phyloP scores from a whole-genome alignment of 164 flowering plant species.

The Sedum album region DNA sequence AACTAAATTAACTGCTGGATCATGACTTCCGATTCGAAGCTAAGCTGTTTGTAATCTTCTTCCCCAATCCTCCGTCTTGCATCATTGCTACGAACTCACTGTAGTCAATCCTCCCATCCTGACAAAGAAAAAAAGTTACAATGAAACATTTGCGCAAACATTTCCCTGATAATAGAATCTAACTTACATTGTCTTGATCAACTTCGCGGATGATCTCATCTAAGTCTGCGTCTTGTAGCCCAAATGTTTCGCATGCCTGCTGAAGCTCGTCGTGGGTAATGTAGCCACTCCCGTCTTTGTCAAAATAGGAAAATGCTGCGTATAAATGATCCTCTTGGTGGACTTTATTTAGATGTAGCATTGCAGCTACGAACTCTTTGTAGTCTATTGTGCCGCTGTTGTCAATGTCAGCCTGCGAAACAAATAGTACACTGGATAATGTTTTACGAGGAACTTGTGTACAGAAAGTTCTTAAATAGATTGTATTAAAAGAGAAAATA shows the following conservation, averaged over 20 bases:
- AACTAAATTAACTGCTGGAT: too few relatives aligned
- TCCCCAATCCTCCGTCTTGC: not conserved
- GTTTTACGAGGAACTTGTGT: not conserved
- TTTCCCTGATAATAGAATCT: not conserved
- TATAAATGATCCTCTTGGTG: conserved; percentile 58
- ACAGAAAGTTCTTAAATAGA: not conserved
- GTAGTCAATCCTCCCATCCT: not conserved
- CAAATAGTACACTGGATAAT: not conserved
- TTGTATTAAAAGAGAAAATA: conserved; percentile 20
- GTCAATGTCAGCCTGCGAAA: conserved; percentile 51
- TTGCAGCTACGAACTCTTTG: conserved; percentile 61
- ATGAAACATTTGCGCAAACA: not conserved
- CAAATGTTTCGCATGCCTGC: conserved; percentile 35
- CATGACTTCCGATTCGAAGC: too few relatives aligned
- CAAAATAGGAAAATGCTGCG: conserved; percentile 69
- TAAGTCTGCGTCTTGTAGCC: not conserved
- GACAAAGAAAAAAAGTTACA: not conserved
- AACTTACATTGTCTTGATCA: conserved; percentile 1
- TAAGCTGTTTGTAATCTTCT: not conserved
- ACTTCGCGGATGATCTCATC: conserved; percentile 1
- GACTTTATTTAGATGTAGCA: conserved; percentile 57
- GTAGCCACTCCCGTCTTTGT: conserved; percentile 76
- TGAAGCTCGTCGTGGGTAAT: conserved; percentile 71
- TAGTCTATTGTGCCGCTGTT: conserved; percentile 70
- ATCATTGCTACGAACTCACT: not conserved